Conservation (phyloP, 208 protist species). For the Trypanosoma theileri region DNA sequence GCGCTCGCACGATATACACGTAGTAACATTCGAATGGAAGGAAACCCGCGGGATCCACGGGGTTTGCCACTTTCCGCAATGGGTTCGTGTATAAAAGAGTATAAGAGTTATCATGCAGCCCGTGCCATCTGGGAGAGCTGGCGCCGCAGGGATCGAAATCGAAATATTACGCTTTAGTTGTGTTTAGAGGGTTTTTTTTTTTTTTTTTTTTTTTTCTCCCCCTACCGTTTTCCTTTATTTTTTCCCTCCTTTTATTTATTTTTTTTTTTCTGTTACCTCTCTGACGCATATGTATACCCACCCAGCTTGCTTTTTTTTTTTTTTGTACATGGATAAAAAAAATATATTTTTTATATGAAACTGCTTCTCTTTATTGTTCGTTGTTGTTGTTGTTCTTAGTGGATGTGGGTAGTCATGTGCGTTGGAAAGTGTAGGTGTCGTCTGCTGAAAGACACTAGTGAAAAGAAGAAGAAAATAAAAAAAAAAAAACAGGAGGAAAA, state of each 20-base stretch:
- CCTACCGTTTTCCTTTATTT: too few relatives aligned
- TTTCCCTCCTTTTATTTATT: background rate
- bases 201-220: conserved; percentile 6
- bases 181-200: background rate
- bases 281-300: too few relatives aligned
- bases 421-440: too few relatives aligned
- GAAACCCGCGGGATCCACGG: background rate
- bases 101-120: conserved; percentile 1
- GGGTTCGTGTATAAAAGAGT: background rate
- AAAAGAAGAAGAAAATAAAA: too few relatives aligned
- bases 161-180: background rate
- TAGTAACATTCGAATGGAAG: background rate
- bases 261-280: background rate
- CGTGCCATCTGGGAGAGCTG: conserved; percentile 8
- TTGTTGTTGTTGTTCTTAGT: too few relatives aligned
- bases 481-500: too few relatives aligned
- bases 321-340: too few relatives aligned
- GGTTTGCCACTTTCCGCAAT: background rate
- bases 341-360: too few relatives aligned
- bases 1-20: background rate
- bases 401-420: too few relatives aligned
- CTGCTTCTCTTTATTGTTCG: too few relatives aligned
- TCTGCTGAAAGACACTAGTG: too few relatives aligned
- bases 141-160: background rate
- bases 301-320: too few relatives aligned